These are phyloP conservation scores for Lanmaoa pseudosensibilis DNA, from an alignment of 768 basidiomycete species.

Conservation along the genomic window DNA sequence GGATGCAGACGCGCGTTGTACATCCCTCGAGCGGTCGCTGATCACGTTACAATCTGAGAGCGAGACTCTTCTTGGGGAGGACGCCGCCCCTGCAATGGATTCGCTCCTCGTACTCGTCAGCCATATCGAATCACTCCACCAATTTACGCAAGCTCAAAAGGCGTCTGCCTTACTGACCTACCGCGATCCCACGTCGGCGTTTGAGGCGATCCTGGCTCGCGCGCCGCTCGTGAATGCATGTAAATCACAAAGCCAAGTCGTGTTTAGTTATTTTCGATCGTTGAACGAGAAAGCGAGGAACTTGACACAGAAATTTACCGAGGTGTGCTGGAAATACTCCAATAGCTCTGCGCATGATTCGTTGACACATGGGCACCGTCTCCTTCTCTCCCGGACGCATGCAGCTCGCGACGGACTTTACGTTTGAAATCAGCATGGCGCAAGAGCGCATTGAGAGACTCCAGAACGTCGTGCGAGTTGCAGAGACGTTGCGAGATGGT, in stretches of 20 bases:
- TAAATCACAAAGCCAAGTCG: slow-evolving; percentile 8
- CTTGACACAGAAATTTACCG: slow-evolving; percentile 5
- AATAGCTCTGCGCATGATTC: neutral
- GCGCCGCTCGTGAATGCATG: slow-evolving; percentile 4
- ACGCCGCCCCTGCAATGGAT: slow-evolving; percentile 7
- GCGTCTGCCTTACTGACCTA: neutral
- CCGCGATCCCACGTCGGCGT: slow-evolving; percentile 1
- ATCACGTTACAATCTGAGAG: neutral
- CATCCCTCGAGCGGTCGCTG: slow-evolving; percentile 3
- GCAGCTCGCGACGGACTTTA: slow-evolving; percentile 16
- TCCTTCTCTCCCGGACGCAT: neutral
- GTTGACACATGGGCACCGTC: neutral
- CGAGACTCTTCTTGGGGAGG: slow-evolving; percentile 1
- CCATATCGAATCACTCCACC: slow-evolving; percentile 8
- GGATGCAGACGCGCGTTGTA: neutral
- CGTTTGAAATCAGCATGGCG: slow-evolving; percentile 2
- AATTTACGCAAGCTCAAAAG: neutral
- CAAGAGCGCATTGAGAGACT: slow-evolving; percentile 4
- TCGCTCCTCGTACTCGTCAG: slow-evolving; percentile 3
- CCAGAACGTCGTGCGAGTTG: neutral
- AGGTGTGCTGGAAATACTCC: neutral
- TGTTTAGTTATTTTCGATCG: slow-evolving; percentile 2
- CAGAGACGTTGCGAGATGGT: neutral
- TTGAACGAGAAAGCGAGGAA: slow-evolving; percentile 9
- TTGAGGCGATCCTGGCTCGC: neutral